Evolutionary conservation across 495 filamentous ascomycete genomes (phyloP), one percentile per base, ranked within the genome.

Genomic region (Evernia prunastri): DNA sequence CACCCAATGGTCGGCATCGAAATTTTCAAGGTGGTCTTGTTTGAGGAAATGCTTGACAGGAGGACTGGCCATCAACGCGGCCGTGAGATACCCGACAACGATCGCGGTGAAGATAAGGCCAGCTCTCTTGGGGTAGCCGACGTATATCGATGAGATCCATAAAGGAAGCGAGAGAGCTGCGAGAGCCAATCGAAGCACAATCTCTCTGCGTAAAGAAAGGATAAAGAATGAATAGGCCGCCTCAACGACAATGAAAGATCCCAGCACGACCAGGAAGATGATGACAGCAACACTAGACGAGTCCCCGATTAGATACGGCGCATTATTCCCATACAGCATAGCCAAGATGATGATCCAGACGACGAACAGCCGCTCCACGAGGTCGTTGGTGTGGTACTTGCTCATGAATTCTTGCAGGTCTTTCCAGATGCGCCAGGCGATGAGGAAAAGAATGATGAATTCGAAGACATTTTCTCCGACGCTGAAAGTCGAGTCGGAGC

Each of bases 401-500:
- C 78, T 78, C 79, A 80, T 80, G 47, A 79, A 60, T 63, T 77
- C 77, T 59, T 75, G 75, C 5, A 79, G 69, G 58, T 79, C 78
- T 60, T 73, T 76, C 79, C 79, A 82, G 12, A 79, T 70, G 39
- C 80, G 74, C 79, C 79, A 79, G 47, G 78, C 77, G 11, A 76
- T 73, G 0, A 78, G 69, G 53, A 77, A 76, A 0, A 79, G 70
- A 71, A 77, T 31, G 64, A 58, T 58, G 42, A 63, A 64, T 60
- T 66, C 35, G 61, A 58, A 13, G n/a, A 62, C 20, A 23, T 56
- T 58, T 42, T 31, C n/a, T 18, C 66, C 66, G 15, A 45, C 15
- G 4, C 33, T 23, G 9, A 25, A 36, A 13, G 33, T 51, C 8
- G 43, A 51, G 40, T 80, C 75, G n/a, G 71, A 72, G 1, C 78